Evolutionary conservation across 257 asterid genomes (phyloP), one percentile per base, ranked within the genome.

Genomic region (Paraleonurus japonicus): DNA sequence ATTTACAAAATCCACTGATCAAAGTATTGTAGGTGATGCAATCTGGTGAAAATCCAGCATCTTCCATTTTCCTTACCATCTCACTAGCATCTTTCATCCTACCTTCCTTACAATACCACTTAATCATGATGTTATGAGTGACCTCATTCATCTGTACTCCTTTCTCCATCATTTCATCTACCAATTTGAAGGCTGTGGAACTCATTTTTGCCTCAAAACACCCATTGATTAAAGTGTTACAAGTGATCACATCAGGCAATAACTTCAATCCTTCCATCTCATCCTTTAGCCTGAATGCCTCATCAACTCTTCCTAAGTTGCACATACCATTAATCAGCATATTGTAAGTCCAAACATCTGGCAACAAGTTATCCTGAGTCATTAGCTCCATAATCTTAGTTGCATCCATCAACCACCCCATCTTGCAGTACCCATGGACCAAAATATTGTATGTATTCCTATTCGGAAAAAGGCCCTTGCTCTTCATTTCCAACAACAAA

Each of bases 401-500:
- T 50, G 97, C 97, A 41, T 92, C 98, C 69, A 83, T 78, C 82
- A 90, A 80, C 96, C 85, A 82, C 53, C 97, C 97, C 80, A 86
- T 79, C 72, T 74, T 85, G 76, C 96, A 92, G 65, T 82, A 90
- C 47, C 98, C 98, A 68, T 82, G 72, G 4, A 88, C 92, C 85
- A 92, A 83, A 50, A 84, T 87, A 81, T 90, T 88, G 61, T 83
- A 92, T 0, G 98, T 90, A 53, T 73, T 79, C 79, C 79, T 78
- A 76, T 90, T 63, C 0, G 92, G 95, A n/a, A 69, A 67, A 47
- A 90, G 79, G 28, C 96, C 95, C 41, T 80, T 87, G 65, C 65
- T 65, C 89, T 85, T 88, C 96, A 92, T 88, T 65, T 88, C 90
- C 54, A 80, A 60, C 84, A 92, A 73, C 77, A 92, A 64, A 75